Evolutionary conservation across 768 basidiomycete genomes (phyloP).

Genomic region (Lepiota brunneoincarnata): DNA sequence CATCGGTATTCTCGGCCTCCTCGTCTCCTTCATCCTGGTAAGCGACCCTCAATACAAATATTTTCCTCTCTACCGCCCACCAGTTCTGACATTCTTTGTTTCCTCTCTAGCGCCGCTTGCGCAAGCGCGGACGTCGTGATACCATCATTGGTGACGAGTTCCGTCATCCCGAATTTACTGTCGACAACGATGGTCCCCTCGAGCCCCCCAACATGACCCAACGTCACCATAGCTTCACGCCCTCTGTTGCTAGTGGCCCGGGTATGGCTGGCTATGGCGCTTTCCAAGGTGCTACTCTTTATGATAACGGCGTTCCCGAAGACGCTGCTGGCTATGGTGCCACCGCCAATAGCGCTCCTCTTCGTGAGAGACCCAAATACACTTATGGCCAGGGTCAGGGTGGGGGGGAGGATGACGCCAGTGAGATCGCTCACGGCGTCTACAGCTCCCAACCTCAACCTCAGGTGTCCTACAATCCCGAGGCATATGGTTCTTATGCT

Average conservation of each 20-base stretch:
- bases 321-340: conserved; percentile 5
- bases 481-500: conserved; percentile 42
- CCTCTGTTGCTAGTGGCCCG: conserved; percentile 28
- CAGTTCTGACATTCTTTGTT: conserved; percentile 1
- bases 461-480: conserved; percentile 37
- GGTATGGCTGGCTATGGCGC: conserved; percentile 40
- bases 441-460: conserved; percentile 40
- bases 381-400: conserved; percentile 31
- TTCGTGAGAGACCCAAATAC: conserved; percentile 27
- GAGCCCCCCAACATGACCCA: conserved; percentile 22
- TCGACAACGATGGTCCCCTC: conserved; percentile 12
- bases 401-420: conserved; percentile 25
- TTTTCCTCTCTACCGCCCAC: neutral
- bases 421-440: conserved; percentile 30
- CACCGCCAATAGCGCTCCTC: neutral
- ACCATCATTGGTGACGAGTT: conserved; percentile 31
- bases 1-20: conserved; percentile 33
- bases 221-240: conserved; percentile 21
- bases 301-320: conserved; percentile 24
- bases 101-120: conserved; percentile 33
- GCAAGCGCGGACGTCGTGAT: conserved; percentile 27
- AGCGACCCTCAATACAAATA: conserved; percentile 12
- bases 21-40: conserved; percentile 40
- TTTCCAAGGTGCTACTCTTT: conserved; percentile 36
- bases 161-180: conserved; percentile 23